Percentiles rank a stretch among this genome's conserved stretches.
Conservation (phyloP, 2,329 filamentous ascomycete genomes). For the Tolypocladium pustulatum region DNA sequence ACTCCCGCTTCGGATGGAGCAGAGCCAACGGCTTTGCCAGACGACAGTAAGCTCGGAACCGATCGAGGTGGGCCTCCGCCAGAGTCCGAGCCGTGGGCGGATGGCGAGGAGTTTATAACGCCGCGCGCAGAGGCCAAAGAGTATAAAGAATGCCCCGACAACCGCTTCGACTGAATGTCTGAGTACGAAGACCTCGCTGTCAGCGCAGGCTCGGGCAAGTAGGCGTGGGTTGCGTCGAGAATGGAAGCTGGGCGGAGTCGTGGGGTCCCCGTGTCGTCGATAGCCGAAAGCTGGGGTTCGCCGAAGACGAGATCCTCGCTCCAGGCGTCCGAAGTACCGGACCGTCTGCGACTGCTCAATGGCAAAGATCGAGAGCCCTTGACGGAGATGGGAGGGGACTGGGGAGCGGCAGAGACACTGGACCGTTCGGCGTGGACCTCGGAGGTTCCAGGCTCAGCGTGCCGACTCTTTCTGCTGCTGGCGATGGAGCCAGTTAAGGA, state of each 20-base stretch:
- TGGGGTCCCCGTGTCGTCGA: conserved; percentile 38
- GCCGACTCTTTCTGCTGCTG: conserved; percentile 45
- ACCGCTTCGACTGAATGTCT: conserved; percentile 48
- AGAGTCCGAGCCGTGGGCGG: conserved; percentile 42
- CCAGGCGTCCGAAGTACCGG: conserved; percentile 28
- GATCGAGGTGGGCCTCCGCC: conserved; percentile 28
- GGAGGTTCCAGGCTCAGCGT: conserved; percentile 49
- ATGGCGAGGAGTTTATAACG: conserved; percentile 36
- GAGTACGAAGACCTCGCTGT: conserved; percentile 36
- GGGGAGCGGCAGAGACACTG: conserved; percentile 52
- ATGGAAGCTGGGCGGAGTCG: conserved; percentile 26
- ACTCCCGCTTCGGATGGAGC: conserved; percentile 40
- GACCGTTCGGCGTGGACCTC: conserved; percentile 47
- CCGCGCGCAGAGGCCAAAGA: conserved; percentile 54
- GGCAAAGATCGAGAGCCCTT: conserved; percentile 30
- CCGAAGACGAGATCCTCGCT: conserved; percentile 24
- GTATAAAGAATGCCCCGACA: conserved; percentile 65
- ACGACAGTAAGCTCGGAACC: conserved; percentile 34
- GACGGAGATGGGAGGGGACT: conserved; percentile 32
- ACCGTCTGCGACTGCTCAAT: conserved; percentile 31
- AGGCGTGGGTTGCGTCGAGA: conserved; percentile 16
- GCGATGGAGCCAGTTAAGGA: conserved; percentile 21
- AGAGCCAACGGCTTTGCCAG: conserved; percentile 28
- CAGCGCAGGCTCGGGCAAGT: conserved; percentile 38
- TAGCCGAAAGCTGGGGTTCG: conserved; percentile 31